Conservation (phyloP, 2,329 filamentous ascomycete species). For the Cladosporium phlei region DNA sequence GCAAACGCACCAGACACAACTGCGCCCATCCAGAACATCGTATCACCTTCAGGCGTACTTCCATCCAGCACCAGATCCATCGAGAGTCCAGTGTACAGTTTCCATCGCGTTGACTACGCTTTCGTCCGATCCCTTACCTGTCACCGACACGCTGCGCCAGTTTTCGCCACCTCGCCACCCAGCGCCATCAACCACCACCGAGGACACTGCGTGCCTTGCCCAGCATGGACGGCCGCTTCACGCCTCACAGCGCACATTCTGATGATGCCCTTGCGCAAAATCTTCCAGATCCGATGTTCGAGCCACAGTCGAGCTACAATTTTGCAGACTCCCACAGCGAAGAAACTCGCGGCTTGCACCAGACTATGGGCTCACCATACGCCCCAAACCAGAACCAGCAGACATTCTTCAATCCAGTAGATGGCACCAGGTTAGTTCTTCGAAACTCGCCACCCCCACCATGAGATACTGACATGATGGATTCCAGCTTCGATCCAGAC, state of each 20-base stretch:
- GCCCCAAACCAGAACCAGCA: conserved; percentile 3
- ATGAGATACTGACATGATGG: conserved; percentile 2
- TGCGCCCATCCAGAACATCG: neutral
- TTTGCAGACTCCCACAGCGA: conserved; percentile 22
- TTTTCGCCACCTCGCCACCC: neutral
- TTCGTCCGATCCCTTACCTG: neutral
- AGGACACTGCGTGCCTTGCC: neutral
- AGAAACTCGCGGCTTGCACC: conserved; percentile 21
- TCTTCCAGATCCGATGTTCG: conserved; percentile 23
- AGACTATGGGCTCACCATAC: conserved; percentile 17
- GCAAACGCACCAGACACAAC: conserved; percentile 1
- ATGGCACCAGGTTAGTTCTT: conserved; percentile 2
- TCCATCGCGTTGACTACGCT: neutral
- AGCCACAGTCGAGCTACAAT: conserved; percentile 23
- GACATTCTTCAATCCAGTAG: conserved; percentile 4
- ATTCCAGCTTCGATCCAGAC: conserved; percentile 6
- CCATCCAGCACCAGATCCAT: neutral
- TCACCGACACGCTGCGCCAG: neutral
- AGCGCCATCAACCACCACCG: neutral
- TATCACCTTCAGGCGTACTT: neutral
- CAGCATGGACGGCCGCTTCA: conserved; percentile 8
- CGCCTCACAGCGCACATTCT: conserved; percentile 9
- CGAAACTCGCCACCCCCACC: neutral
- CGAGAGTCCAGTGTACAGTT: neutral
- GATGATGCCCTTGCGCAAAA: conserved; percentile 10